Base-by-base conservation (phyloP, 345 rosid genomes). In the Linum lewisii region DNA sequence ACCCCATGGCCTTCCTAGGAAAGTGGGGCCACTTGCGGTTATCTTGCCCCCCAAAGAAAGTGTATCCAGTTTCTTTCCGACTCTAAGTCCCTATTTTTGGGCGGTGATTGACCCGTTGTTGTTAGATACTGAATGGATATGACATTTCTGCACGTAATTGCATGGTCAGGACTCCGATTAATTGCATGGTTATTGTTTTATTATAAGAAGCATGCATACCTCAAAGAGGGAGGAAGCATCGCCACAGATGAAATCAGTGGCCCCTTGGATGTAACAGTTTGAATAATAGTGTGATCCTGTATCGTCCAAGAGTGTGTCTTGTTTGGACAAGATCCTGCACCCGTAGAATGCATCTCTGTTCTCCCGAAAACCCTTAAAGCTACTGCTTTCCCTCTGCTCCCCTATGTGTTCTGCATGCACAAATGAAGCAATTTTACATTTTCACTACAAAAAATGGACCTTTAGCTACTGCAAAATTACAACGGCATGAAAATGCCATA, bases 1-100 rank as follows among this genome's bases (percentile, higher is more conserved):
- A 57, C 88, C 95, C 95, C 92, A 86, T 34, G 95, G 92, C 72
- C 97, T 79, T 54, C 92, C 90, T 49, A 86, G 80, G 59, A 63
- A 69, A 0, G 88, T 80, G 1, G 66, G 52, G 32, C 78, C 75
- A 21, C 22, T 49, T n/a, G 89, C 92, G 0, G 88, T 77, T 26
- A 89, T 59, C 75, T 76, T 82, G 82, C 97, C 78, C 24, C 77
- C 79, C 77, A 78, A n/a, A 72, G 78, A 89, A 89, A 45, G 52
- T 70, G 63, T 75, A 84, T 21, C 95, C 95, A 9, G 86, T 81
- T 24, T 84, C 78, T n/a, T 51, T 86, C 82, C 0, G 77, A 51
- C 3, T 62, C 55, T 7, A 83, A 68, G 11, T 24, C 23, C 67
- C 92, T 81, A 38, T n/a, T 71, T 70, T 55, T 84, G 92, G 5